Evolutionary conservation across 805 yeast genomes (phyloP).

Genomic region (Metschnikowia peoriensis): DNA sequence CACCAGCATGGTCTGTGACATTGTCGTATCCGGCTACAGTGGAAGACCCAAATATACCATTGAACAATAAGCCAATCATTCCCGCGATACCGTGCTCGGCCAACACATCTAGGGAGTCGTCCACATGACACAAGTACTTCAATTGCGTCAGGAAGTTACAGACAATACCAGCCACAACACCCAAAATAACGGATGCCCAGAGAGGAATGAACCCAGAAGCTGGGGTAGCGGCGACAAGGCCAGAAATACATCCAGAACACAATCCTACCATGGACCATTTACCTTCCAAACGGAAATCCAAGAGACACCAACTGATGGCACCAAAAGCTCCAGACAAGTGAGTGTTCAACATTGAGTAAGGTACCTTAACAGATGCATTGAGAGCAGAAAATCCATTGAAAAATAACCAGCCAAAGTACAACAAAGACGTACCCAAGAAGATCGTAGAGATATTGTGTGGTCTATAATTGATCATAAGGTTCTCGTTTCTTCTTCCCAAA

Average conservation of each 20-base stretch:
- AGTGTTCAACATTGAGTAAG: slow-evolving; percentile 89
- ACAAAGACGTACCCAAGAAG: slow-evolving; percentile 78
- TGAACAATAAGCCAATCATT: slow-evolving; percentile 82
- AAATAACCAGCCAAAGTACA: slow-evolving; percentile 96
- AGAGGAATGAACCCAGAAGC: slow-evolving; percentile 87
- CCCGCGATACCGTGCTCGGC: slow-evolving; percentile 99
- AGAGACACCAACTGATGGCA: slow-evolving; percentile 85
- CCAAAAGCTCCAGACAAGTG: slow-evolving; percentile 88
- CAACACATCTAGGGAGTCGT: slow-evolving; percentile 89
- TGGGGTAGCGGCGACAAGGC: slow-evolving; percentile 96
- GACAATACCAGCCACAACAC: slow-evolving; percentile 72
- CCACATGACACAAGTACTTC: slow-evolving; percentile 77
- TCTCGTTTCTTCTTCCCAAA: slow-evolving; percentile 71
- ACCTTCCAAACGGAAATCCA: slow-evolving; percentile 83
- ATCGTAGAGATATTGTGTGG: slow-evolving; percentile 95
- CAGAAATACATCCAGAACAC: slow-evolving; percentile 94
- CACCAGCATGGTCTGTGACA: slow-evolving; percentile 79
- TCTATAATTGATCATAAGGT: slow-evolving; percentile 81
- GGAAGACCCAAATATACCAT: slow-evolving; percentile 82
- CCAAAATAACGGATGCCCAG: slow-evolving; percentile 87
- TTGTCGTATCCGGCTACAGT: slow-evolving; percentile 93
- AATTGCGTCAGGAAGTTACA: slow-evolving; percentile 91
- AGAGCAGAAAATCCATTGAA: slow-evolving; percentile 90
- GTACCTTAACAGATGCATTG: slow-evolving; percentile 78
- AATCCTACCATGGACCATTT: slow-evolving; percentile 95